phyloP scores from a whole-genome alignment of 306 rosid genomes.

The barrel medic (Medicago truncatula) region MtrunA17r5.0-ANR NC_053044.1:6352001-6352500 shows the following conservation, averaged over 20 bases:
- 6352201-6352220: background rate
- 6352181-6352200: too few species aligned
- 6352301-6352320: background rate
- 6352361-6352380: background rate
- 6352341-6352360: background rate
- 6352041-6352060: background rate
- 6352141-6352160: background rate
- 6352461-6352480: background rate
- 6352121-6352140: background rate
- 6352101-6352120: background rate
- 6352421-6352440: background rate
- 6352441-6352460: background rate
- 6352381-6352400: background rate
- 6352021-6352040: background rate
- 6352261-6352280: background rate
- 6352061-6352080: too few species aligned
- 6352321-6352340: background rate
- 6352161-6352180: background rate
- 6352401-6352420: background rate
- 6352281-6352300: background rate
- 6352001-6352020: background rate
- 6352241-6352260: background rate
- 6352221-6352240: background rate
- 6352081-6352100: background rate
- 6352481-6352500: background rate